phyloP scores from a whole-genome alignment of 2,329 filamentous ascomycete genomes.

The Leptographium procerum region DNA sequence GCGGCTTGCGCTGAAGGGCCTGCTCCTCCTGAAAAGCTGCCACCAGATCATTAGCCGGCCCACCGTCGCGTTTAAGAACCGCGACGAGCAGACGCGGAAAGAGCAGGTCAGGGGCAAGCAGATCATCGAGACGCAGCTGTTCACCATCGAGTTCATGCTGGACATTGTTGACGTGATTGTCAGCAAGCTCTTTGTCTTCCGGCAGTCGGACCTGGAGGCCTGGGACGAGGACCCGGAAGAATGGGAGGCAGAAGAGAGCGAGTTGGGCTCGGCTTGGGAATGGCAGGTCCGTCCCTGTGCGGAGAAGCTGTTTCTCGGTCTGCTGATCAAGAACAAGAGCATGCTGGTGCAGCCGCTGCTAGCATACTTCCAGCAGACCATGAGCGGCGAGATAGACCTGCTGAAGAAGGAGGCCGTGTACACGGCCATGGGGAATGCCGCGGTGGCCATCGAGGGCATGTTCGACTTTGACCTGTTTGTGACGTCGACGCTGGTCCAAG shows the following conservation, averaged over 20 bases:
- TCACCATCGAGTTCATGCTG: constrained; percentile 65
- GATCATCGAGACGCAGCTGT: constrained; percentile 59
- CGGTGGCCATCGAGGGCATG: constrained; percentile 58
- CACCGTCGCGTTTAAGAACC: constrained; percentile 72
- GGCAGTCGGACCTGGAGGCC: constrained; percentile 70
- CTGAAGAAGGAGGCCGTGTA: constrained; percentile 90
- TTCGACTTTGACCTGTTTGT: constrained; percentile 81
- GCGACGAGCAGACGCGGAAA: constrained; percentile 59
- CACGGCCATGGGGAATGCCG: constrained; percentile 78
- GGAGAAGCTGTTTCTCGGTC: constrained; percentile 85
- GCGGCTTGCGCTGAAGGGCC: constrained; percentile 68
- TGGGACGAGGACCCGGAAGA: constrained; percentile 95
- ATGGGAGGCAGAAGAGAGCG: constrained; percentile 87
- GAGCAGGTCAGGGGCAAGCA: constrained; percentile 62
- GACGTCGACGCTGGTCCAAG: constrained; percentile 59
- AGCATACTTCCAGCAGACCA: constrained; percentile 69
- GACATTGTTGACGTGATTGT: constrained; percentile 79
- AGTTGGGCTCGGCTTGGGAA: constrained; percentile 75
- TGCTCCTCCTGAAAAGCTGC: constrained; percentile 72
- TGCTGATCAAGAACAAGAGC: constrained; percentile 79
- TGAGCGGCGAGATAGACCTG: constrained; percentile 54
- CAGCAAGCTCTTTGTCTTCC: constrained; percentile 78
- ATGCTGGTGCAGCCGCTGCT: constrained; percentile 70
- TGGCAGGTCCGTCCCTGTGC: constrained; percentile 87
- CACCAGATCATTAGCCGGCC: constrained; percentile 77